A percentile compares a stretch with the other conserved stretches of the same genome.
Conservation (phyloP, 148 eudicot species). For the Heliamphora exappendiculata region DNA sequence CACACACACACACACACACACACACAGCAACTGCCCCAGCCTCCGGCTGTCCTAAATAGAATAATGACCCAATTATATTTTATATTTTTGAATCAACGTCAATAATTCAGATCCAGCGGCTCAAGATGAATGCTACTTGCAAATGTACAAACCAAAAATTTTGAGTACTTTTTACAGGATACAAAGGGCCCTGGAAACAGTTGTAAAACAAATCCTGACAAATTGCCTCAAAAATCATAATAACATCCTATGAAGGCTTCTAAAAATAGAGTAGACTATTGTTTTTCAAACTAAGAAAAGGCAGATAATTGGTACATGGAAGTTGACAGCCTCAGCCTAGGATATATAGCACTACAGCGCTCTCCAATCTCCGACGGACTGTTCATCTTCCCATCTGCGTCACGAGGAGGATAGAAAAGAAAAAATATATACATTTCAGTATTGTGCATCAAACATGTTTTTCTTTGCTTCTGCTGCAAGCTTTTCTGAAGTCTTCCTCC, state of each 20-base stretch:
- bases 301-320: background rate
- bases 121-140: background rate
- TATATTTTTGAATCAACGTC: background rate
- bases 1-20: too few relatives aligned
- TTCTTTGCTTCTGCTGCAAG: slow-evolving; percentile 8
- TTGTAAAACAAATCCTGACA: background rate
- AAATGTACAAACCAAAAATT: slow-evolving; percentile 10
- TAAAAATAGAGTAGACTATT: slow-evolving; percentile 3
- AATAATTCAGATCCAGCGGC: background rate
- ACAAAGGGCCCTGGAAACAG: background rate
- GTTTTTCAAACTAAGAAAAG: background rate
- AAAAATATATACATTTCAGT: slow-evolving; percentile 12
- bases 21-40: too few relatives aligned
- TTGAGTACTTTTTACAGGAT: slow-evolving; percentile 1
- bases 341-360: background rate
- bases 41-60: too few relatives aligned
- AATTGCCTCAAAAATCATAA: slow-evolving; percentile 7
- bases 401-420: background rate
- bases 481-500: background rate
- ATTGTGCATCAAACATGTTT: background rate
- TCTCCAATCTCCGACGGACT: background rate
- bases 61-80: too few relatives aligned
- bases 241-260: slow-evolving; percentile 7
- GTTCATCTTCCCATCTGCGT: background rate
- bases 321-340: background rate